Evolutionary conservation across 2,329 filamentous ascomycete genomes (phyloP), one percentile per base, ranked within the genome.

Genomic region (Colletotrichum gloeosporioides): DNA sequence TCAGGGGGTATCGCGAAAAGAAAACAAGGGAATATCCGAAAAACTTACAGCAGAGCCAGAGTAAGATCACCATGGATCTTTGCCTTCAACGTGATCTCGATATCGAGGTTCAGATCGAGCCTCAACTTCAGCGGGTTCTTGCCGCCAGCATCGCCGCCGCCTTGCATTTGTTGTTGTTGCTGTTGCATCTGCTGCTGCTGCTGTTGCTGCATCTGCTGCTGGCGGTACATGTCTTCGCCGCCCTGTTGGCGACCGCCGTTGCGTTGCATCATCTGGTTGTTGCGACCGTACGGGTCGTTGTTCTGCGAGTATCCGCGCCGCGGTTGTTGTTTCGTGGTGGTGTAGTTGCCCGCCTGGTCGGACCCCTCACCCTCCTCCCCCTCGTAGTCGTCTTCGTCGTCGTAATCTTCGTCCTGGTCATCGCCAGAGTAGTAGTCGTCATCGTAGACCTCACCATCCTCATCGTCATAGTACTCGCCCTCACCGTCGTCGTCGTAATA

Each of bases 1-100:
- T 2, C 12, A 5, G 12, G 12, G 22, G 27, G 34, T n/a, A 31
- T n/a, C 15, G 25, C 13, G 29, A 31, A 44, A 36, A 49, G 12
- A 22, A 27, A 27, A 13, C n/a, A 44, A 63, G 15, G 25, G 25
- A 29, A 53, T 6, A 22, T 22, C 7, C 15, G 22, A 36, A 32
- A 22, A 44, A 85, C 86, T 79, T 90, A 95, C 94, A 94, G 91
- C 81, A 95, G 88, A 74, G 91, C 92, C 76, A 95, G 84, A 10
- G 93, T 95, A 81, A 96, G 83, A 86, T 96, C 94, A 80, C 94
- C 94, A 79, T 95, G 91, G 78, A 96, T 95, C 83, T 92, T 93
- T 25, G 94, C 94, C 87, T 95, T 95, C 71, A 96, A 87, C 84
- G 95, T 92, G 79, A 96, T 94, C 85, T 96, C 94, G 68, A 96